A percentile compares a stretch with the other conserved stretches of the same genome.
Evolutionary conservation across 2,329 filamentous ascomycete species (phyloP).

Genomic region (Xylaria sp.): DNA sequence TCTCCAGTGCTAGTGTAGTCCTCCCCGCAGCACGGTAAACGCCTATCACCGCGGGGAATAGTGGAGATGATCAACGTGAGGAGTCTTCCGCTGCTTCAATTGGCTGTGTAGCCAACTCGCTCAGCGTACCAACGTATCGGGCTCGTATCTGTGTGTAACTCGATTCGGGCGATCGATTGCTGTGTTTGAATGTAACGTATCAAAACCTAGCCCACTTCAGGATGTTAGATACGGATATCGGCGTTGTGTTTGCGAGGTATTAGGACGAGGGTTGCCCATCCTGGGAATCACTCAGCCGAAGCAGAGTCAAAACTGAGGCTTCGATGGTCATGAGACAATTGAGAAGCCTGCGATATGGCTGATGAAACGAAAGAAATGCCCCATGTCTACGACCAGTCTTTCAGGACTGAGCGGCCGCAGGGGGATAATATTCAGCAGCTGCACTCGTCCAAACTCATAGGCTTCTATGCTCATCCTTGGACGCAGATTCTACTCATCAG

Average conservation of each 20-base stretch:
- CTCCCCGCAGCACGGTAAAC: not conserved
- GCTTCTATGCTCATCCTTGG: constrained; percentile 35
- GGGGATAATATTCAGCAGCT: not conserved
- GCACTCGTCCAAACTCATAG: constrained; percentile 22
- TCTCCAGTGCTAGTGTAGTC: not conserved
- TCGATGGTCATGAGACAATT: not conserved
- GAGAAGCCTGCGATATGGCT: constrained; percentile 14
- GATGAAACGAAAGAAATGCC: constrained; percentile 8
- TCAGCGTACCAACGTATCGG: not conserved
- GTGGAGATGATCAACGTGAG: constrained; percentile 3
- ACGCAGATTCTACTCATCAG: constrained; percentile 37
- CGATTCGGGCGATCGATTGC: not conserved
- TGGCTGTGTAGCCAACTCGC: constrained; percentile 11
- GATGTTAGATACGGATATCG: not conserved
- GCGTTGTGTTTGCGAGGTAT: not conserved
- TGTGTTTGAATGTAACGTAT: constrained; percentile 20
- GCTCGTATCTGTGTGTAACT: not conserved
- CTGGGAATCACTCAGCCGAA: not conserved
- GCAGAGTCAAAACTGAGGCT: not conserved
- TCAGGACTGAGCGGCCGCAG: not conserved
- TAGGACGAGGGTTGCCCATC: constrained; percentile 1
- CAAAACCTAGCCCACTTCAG: not conserved
- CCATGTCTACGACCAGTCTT: not conserved
- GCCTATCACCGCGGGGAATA: not conserved
- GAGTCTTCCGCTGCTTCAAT: not conserved